Percentiles rank a stretch among this genome's conserved stretches.
Conservation (phyloP, 202 grass and related monocot genomes). For the Dendrocalamus latiflorus region DNA sequence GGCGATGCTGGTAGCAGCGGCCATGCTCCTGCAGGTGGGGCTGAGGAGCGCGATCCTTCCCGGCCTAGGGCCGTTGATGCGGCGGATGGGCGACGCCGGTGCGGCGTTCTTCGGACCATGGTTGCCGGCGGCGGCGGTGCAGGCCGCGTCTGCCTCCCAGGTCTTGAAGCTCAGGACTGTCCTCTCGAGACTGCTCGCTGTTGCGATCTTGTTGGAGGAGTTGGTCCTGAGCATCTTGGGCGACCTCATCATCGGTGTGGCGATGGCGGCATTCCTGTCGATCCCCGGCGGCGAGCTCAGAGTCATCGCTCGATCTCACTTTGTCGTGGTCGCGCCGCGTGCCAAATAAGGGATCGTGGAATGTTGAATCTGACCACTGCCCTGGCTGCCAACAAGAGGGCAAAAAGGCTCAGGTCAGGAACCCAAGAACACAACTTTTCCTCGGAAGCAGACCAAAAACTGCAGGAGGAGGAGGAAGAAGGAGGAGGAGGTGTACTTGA, state of each 20-base stretch:
- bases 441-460: too few relatives aligned
- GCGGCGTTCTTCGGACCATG: too few relatives aligned
- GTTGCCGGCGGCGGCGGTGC: background rate
- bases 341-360: too few relatives aligned
- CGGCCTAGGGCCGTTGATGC: background rate
- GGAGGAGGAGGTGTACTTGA: too few relatives aligned
- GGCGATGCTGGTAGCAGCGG: too few relatives aligned
- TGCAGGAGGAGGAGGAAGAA: too few relatives aligned
- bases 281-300: background rate
- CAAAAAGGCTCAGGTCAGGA: too few relatives aligned
- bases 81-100: background rate
- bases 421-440: too few relatives aligned
- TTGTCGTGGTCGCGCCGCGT: too few relatives aligned
- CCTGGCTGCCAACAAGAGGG: too few relatives aligned
- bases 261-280: background rate
- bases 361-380: too few relatives aligned
- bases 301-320: background rate
- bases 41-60: background rate
- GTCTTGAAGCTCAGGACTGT: slow-evolving; percentile 31
- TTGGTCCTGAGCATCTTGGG: background rate
- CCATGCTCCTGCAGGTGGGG: background rate
- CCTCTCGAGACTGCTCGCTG: background rate
- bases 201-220: background rate
- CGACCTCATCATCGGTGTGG: background rate
- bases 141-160: background rate